phyloP scores from a whole-genome alignment of 139 green algal genomes.

The Diplosphaera chodatii region DNA sequence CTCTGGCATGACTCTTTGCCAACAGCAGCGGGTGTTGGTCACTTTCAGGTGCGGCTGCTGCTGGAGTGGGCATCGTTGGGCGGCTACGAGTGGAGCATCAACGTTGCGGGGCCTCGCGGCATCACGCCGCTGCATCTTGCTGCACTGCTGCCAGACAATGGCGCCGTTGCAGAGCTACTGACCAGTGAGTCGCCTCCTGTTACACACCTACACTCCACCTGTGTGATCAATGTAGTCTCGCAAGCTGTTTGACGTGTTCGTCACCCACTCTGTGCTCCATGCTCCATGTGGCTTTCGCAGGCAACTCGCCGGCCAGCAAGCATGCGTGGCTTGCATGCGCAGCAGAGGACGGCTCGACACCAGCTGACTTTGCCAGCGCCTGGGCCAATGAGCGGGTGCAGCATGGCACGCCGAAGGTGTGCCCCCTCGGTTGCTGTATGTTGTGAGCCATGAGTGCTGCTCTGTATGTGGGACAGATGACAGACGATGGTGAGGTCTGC shows the following conservation, averaged over 20 bases:
- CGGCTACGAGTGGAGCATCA: conserved; percentile 13
- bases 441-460: neutral
- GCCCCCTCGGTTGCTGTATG: neutral
- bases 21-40: neutral
- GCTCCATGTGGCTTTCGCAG: neutral
- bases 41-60: conserved; percentile 19
- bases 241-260: too few species aligned
- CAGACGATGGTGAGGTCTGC: too few species aligned
- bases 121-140: conserved; percentile 42
- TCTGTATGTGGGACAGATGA: too few species aligned
- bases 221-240: neutral
- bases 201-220: neutral
- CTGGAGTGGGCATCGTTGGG: conserved; percentile 16
- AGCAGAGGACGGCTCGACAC: conserved; percentile 29
- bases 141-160: conserved; percentile 28
- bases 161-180: conserved; percentile 27
- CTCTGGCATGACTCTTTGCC: neutral
- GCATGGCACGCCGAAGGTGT: neutral
- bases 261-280: too few species aligned
- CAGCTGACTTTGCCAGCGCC: conserved; percentile 22
- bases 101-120: conserved; percentile 17
- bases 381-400: neutral
- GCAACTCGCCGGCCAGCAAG: neutral
- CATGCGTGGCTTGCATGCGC: conserved; percentile 14
- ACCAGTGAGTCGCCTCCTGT: conserved; percentile 1